Conservation (phyloP, 345 rosid genomes). For the Triadica sebifera region DNA sequence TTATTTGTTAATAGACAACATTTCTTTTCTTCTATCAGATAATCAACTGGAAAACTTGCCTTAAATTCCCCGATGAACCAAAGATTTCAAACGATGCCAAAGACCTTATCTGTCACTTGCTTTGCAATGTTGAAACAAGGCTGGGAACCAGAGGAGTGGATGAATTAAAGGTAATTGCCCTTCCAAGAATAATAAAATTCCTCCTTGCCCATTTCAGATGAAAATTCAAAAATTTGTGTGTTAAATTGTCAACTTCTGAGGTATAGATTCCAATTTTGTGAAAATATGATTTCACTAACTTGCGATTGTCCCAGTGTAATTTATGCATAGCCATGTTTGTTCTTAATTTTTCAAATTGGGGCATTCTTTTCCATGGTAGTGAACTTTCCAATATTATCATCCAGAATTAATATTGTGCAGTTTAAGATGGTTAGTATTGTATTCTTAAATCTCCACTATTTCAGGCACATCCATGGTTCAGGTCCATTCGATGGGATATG, state of each 20-base stretch:
- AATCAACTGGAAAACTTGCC: constrained; percentile 87
- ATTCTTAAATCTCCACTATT: constrained; percentile 21
- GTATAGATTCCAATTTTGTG: neutral
- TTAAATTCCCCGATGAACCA: constrained; percentile 93
- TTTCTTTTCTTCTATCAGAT: constrained; percentile 50
- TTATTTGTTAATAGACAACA: constrained; percentile 23
- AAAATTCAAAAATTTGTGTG: constrained; percentile 7
- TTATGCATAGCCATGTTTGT: neutral
- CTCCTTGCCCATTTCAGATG: neutral
- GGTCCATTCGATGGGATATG: constrained; percentile 72
- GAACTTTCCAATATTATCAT: neutral
- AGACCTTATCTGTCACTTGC: constrained; percentile 83
- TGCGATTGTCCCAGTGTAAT: constrained; percentile 2
- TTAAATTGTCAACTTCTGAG: neutral
- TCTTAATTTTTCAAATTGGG: constrained; percentile 4
- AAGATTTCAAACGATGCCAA: constrained; percentile 80
- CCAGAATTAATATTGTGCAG: neutral
- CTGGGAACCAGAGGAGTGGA: constrained; percentile 88
- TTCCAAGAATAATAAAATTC: constrained; percentile 5
- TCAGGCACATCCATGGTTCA: constrained; percentile 87
- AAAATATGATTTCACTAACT: neutral
- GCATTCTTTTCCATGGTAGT: constrained; percentile 5
- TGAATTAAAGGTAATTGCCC: constrained; percentile 67
- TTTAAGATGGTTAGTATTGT: constrained; percentile 20
- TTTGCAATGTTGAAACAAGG: constrained; percentile 87